Percentiles rank a stretch among this genome's conserved stretches.
Evolutionary conservation across 2,329 filamentous ascomycete species (phyloP).

Genomic region (Byssothecium circinans): DNA sequence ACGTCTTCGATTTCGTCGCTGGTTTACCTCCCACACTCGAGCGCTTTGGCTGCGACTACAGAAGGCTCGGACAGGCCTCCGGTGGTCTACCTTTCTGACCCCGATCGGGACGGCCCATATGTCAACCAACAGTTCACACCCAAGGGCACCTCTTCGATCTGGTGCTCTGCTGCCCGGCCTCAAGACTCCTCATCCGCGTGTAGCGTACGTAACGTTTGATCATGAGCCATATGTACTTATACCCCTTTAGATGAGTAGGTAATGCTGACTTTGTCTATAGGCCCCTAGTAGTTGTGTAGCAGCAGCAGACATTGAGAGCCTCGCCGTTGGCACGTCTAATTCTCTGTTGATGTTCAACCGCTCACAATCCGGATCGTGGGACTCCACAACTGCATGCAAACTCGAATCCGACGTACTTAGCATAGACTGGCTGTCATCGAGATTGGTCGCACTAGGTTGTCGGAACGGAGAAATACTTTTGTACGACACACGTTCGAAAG

Average conservation of each 20-base stretch:
- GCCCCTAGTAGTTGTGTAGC: conserved; percentile 21
- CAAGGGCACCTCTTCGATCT: conserved; percentile 28
- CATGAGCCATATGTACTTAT: too few species aligned
- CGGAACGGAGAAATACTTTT: conserved; percentile 38
- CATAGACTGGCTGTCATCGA: conserved; percentile 37
- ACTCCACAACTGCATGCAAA: conserved; percentile 10
- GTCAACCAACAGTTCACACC: conserved; percentile 34
- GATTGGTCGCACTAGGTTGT: conserved; percentile 33
- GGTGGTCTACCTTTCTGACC: conserved; percentile 20
- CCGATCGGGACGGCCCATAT: conserved; percentile 27
- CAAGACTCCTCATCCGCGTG: not conserved
- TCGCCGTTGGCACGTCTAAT: conserved; percentile 36
- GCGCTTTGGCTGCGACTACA: conserved; percentile 34
- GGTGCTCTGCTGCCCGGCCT: conserved; percentile 28
- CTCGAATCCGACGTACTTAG: conserved; percentile 33
- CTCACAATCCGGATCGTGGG: conserved; percentile 23
- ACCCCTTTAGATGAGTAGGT: too few species aligned
- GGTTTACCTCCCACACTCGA: conserved; percentile 22
- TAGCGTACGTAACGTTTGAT: too few species aligned
- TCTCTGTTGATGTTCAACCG: conserved; percentile 29
- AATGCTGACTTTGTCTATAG: too few species aligned
- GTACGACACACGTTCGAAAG: conserved; percentile 34
- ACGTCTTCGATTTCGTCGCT: conserved; percentile 37
- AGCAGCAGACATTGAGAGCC: conserved; percentile 25
- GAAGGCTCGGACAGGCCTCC: conserved; percentile 33